Evolutionary conservation across 1,284 basidiomycete genomes (phyloP).

Genomic region (Austroboletus novae-zelandiae): DNA sequence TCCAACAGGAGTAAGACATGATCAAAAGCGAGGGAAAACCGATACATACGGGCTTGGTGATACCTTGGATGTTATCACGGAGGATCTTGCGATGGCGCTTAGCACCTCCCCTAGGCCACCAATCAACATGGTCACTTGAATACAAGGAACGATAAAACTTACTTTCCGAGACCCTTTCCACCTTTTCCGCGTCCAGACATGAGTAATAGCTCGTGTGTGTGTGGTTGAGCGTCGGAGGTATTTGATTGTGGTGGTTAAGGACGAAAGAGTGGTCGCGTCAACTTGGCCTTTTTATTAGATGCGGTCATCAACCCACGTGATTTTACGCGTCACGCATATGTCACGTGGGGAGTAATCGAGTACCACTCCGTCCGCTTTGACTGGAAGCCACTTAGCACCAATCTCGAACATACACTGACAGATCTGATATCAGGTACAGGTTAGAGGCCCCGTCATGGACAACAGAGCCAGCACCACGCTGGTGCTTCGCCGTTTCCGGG

Average conservation of each 20-base stretch:
- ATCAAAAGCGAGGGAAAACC: slow-evolving; percentile 57
- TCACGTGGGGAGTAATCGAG: too few relatives aligned
- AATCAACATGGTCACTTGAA: slow-evolving; percentile 32
- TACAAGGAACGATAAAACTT: neutral
- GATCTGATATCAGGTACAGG: too few relatives aligned
- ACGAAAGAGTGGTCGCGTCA: slow-evolving; percentile 23
- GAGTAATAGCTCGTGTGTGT: slow-evolving; percentile 14
- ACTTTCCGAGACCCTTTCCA: slow-evolving; percentile 38
- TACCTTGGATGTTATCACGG: slow-evolving; percentile 76
- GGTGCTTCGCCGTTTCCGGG: too few relatives aligned
- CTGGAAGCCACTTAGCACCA: too few relatives aligned
- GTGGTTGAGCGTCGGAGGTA: slow-evolving; percentile 1
- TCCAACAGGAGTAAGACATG: slow-evolving; percentile 26
- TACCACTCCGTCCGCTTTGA: too few relatives aligned
- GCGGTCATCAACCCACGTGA: slow-evolving; percentile 25
- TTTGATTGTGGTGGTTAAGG: slow-evolving; percentile 22
- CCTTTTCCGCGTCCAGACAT: slow-evolving; percentile 48
- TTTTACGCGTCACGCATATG: neutral
- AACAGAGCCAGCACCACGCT: too few relatives aligned
- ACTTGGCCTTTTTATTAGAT: slow-evolving; percentile 30
- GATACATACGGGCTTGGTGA: slow-evolving; percentile 59
- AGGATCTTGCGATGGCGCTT: slow-evolving; percentile 74
- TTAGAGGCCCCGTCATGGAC: too few relatives aligned
- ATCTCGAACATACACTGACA: too few relatives aligned
- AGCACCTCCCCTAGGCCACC: slow-evolving; percentile 74